Base-by-base conservation (phyloP, 2,329 filamentous ascomycete species). In the Fusarium concolor region DNA sequence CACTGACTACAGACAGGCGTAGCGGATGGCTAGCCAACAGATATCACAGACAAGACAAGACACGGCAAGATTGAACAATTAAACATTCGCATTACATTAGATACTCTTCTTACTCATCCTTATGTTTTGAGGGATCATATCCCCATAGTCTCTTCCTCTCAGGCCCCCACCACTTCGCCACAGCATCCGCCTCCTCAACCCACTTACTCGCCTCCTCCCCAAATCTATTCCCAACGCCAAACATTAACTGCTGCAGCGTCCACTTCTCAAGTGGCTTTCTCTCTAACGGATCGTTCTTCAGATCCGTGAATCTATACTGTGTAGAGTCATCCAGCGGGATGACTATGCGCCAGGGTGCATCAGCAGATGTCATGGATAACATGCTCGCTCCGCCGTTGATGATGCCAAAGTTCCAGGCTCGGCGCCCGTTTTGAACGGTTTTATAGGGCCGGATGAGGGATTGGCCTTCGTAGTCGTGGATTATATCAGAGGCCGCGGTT, bases 361-460 rank as follows among this genome's bases (percentile, higher is more conserved):
- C 62, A 3, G 76, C 68, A 9, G 75, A 72, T 8, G 77, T 77
- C 29, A 79, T 68, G 8, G 73, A 71, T 11, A 79, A 44, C 72
- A 78, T 76, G 52, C 76, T 75, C 0, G 75, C 71, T 24, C 78
- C 77, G 2, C 75, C 74, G 31, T 79, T 79, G 37, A 79, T 70
- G 39, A 79, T 71, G 10, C 73, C 75, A 47, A 78, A 78, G 43
- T 79, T 78, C 78, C 78, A 79, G 0, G 72, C 72, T 12, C 72
- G 67, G 11, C 72, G 67, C 22, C 73, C 76, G 35, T 74, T 69
- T 4, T 75, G 70, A 0, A 52, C 56, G 12, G 60, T 59, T 20
- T 68, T 70, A 1, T 76, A 68, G 0, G 73, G 70, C 1, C 77
- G 76, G 38, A 79, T 72, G 2, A 79, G 64, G 3, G 76, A 78